Conservation (phyloP, 1,284 basidiomycete genomes). For the Amylostereum chailletii region DNA sequence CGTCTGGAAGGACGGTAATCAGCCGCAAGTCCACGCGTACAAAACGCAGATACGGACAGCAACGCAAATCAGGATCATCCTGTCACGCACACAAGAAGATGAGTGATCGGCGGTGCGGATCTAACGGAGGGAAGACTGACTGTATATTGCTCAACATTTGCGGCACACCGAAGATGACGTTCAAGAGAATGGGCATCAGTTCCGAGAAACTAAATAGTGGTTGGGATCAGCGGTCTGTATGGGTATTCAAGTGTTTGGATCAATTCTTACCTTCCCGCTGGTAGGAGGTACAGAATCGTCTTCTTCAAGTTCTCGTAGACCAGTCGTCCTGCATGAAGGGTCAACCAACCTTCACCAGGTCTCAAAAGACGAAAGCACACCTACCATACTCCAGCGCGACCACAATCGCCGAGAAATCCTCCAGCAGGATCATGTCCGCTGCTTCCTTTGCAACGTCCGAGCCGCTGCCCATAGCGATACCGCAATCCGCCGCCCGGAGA, state of each 20-base stretch:
- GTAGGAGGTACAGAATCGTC: constrained; percentile 37
- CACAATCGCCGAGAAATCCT: constrained; percentile 40
- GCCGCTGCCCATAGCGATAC: constrained; percentile 45
- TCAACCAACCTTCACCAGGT: constrained; percentile 11
- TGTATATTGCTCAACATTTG: constrained; percentile 44
- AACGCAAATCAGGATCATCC: constrained; percentile 52
- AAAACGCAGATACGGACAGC: constrained; percentile 15
- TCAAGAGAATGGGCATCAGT: constrained; percentile 59
- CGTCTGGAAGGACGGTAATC: constrained; percentile 35
- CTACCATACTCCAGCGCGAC: constrained; percentile 40
- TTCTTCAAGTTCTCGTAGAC: constrained; percentile 66
- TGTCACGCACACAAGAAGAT: constrained; percentile 7
- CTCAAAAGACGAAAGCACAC: constrained; percentile 6
- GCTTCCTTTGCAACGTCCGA: constrained; percentile 44
- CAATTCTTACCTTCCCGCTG: constrained; percentile 29
- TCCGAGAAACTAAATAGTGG: constrained; percentile 42
- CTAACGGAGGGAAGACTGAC: constrained; percentile 20
- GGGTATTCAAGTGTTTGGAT: not conserved
- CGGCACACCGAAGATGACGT: constrained; percentile 36
- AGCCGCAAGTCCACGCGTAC: not conserved
- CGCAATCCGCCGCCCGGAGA: constrained; percentile 47
- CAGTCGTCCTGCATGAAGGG: constrained; percentile 33
- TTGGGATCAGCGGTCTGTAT: not conserved
- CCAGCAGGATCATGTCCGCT: constrained; percentile 39
- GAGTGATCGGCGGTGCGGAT: not conserved